phyloP scores from a whole-genome alignment of 805 yeast species.

The Schizosaccharomyces japonicus region DNA sequence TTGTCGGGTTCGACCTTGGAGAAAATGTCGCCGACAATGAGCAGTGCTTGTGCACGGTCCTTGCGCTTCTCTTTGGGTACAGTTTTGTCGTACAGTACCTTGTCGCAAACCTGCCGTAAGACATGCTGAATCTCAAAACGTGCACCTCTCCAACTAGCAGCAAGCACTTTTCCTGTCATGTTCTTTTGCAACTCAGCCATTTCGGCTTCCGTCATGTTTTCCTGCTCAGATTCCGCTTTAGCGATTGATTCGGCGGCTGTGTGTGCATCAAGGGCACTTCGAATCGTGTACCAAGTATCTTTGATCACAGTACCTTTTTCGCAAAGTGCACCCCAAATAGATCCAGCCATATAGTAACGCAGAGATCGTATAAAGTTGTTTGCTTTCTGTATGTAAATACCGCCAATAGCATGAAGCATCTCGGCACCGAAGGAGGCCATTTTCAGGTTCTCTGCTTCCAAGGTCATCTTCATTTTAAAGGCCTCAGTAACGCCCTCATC shows the following conservation, averaged over 20 bases:
- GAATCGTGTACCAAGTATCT: slow-evolving; percentile 59
- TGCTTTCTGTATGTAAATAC: slow-evolving; percentile 52
- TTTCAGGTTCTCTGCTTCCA: slow-evolving; percentile 76
- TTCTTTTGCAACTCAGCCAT: slow-evolving; percentile 58
- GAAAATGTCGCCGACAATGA: slow-evolving; percentile 49
- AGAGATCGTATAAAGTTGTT: slow-evolving; percentile 44
- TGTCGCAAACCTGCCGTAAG: slow-evolving; percentile 61
- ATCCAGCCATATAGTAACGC: slow-evolving; percentile 55
- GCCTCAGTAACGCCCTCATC: slow-evolving; percentile 36
- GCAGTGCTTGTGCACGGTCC: slow-evolving; percentile 58
- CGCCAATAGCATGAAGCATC: slow-evolving; percentile 55
- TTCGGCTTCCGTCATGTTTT: slow-evolving; percentile 30
- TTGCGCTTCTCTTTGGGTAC: slow-evolving; percentile 38
- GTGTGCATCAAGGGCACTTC: slow-evolving; percentile 24
- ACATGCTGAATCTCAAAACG: slow-evolving; percentile 62
- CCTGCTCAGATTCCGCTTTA: slow-evolving; percentile 41
- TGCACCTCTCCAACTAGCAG: slow-evolving; percentile 89
- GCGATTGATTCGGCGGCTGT: slow-evolving; percentile 49
- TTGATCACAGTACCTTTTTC: slow-evolving; percentile 66
- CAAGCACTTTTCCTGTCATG: slow-evolving; percentile 69
- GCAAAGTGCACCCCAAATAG: slow-evolving; percentile 55
- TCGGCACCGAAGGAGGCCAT: slow-evolving; percentile 90
- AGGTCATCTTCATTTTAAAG: slow-evolving; percentile 39
- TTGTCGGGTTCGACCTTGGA: slow-evolving; percentile 42
- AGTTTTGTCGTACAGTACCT: slow-evolving; percentile 39